A percentile compares a stretch with the other conserved stretches of the same genome.
Evolutionary conservation across 352 stramenopile genomes (phyloP).

Genomic region (Phytophthora aleatoria): DNA sequence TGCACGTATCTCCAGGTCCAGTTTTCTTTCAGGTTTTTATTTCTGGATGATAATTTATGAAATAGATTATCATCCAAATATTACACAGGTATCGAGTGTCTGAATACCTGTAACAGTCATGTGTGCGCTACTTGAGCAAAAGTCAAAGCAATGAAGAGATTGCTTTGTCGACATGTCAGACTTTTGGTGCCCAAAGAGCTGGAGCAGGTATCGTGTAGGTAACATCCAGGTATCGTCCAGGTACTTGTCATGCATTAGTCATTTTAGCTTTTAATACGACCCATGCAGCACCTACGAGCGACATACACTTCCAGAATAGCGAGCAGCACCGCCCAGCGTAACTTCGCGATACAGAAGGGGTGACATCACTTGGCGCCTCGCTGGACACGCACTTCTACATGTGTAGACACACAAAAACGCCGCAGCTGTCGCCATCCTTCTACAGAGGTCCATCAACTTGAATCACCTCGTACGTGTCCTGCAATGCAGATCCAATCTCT

Average conservation of each 20-base stretch:
- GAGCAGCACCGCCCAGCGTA: conserved; percentile 10
- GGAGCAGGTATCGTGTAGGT: background rate
- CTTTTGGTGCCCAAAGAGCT: background rate
- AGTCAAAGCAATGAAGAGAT: background rate
- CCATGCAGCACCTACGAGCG: background rate
- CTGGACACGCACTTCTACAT: conserved; percentile 7
- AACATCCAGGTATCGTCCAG: background rate
- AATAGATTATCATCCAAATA: background rate
- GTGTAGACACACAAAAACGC: conserved; percentile 4
- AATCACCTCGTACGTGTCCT: background rate
- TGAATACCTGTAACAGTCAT: background rate
- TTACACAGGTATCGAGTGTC: background rate
- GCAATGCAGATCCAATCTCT: conserved; percentile 5
- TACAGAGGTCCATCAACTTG: background rate
- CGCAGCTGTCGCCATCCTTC: conserved; percentile 11
- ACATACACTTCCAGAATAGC: conserved; percentile 1
- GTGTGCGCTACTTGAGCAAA: background rate
- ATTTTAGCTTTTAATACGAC: background rate
- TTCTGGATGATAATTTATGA: background rate
- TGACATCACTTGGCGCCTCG: conserved; percentile 8
- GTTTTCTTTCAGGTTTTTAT: background rate
- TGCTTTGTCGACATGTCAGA: background rate
- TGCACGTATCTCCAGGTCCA: background rate
- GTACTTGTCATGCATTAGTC: conserved; percentile 9
- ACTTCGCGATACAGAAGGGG: conserved; percentile 6